These are phyloP conservation scores for Venturia effusa DNA, from an alignment of 2,329 filamentous ascomycete genomes.

Conservation along the genomic window DNA sequence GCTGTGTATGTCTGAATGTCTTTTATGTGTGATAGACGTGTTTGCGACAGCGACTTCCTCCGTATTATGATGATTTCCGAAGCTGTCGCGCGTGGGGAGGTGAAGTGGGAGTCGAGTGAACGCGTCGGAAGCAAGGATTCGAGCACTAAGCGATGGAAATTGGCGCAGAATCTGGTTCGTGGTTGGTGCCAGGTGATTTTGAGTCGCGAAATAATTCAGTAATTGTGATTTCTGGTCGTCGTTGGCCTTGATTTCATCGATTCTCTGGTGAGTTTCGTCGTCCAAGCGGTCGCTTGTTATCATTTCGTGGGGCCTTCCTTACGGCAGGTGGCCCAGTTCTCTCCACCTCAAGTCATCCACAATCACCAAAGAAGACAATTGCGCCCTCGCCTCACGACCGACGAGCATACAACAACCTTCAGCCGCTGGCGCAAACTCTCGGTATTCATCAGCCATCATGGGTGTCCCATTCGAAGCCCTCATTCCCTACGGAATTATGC, in stretches of 20 bases:
- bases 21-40: background rate
- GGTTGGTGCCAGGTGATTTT: background rate
- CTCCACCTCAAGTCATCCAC: background rate
- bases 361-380: background rate
- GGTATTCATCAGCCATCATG: constrained; percentile 33
- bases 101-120: background rate
- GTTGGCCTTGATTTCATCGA: background rate
- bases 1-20: background rate
- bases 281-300: background rate
- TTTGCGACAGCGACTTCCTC: background rate
- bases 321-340: background rate
- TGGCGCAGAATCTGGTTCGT: background rate
- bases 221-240: background rate
- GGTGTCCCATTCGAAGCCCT: constrained; percentile 57
- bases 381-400: background rate
- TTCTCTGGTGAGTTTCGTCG: background rate
- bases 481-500: constrained; percentile 53
- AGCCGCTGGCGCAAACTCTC: background rate
- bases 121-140: background rate
- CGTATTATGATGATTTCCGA: background rate
- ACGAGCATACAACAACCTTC: background rate
- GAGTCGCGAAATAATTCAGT: background rate
- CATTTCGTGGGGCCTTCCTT: background rate
- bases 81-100: background rate
- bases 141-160: background rate